A percentile compares a stretch with the other conserved stretches of the same genome.
These are phyloP conservation scores for Drosera spatulata DNA, from an alignment of 179 eudicot species.

Conservation along the genomic window DNA sequence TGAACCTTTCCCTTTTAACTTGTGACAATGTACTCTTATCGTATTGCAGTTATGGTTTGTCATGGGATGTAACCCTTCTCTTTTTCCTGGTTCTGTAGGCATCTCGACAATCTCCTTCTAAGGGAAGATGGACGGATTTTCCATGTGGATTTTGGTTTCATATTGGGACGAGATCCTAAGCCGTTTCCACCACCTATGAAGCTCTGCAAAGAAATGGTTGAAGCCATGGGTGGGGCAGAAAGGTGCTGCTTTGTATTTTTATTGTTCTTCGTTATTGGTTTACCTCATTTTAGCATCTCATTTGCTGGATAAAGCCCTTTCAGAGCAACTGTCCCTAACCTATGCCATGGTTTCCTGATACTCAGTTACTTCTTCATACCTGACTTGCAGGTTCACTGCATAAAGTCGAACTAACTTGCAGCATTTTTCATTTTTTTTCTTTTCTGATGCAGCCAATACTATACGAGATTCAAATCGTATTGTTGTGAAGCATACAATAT, in stretches of 20 bases:
- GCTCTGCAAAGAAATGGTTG: slow-evolving; percentile 99
- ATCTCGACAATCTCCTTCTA: slow-evolving; percentile 90
- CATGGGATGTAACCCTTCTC: slow-evolving; percentile 2
- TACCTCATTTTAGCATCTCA: too few species aligned
- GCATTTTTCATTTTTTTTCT: not conserved
- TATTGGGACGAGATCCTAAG: slow-evolving; percentile 94
- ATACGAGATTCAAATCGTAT: slow-evolving; percentile 91
- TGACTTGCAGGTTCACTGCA: too few species aligned
- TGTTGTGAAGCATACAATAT: slow-evolving; percentile 99
- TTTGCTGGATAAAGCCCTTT: too few species aligned
- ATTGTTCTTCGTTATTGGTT: too few species aligned
- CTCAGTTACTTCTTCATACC: too few species aligned
- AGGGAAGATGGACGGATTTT: slow-evolving; percentile 91
- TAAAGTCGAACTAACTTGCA: too few species aligned
- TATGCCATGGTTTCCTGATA: too few species aligned
- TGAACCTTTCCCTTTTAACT: too few species aligned
- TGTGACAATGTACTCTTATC: too few species aligned
- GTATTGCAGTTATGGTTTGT: not conserved
- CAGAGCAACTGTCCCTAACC: too few species aligned
- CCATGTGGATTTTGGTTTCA: slow-evolving; percentile 96
- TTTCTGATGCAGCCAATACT: slow-evolving; percentile 56
- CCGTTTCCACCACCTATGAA: slow-evolving; percentile 99
- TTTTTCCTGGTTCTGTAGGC: slow-evolving; percentile 37
- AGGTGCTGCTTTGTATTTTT: slow-evolving; percentile 27
- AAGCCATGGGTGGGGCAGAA: slow-evolving; percentile 99